Conservation (phyloP, 257 asterid species). For the Salvia rosmarinus region DNA sequence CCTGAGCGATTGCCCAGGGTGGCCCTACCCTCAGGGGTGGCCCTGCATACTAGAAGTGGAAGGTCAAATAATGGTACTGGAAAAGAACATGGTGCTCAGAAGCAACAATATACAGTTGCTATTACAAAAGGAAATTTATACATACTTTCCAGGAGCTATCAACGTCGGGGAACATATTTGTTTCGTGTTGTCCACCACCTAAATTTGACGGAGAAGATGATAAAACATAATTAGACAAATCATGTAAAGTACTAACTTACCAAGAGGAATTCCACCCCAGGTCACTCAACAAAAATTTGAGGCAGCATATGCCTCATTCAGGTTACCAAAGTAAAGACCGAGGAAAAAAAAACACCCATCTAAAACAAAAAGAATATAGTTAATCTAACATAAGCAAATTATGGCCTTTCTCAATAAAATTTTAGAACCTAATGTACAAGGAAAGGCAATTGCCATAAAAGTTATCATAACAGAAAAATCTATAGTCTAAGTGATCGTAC, state of each 20-base stretch:
- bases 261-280: neutral
- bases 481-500: neutral
- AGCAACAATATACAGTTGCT: neutral
- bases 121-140: constrained; percentile 1
- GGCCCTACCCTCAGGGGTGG: too few species aligned
- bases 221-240: neutral
- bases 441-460: neutral
- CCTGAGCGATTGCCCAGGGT: too few species aligned
- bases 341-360: neutral
- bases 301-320: neutral
- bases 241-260: neutral
- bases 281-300: neutral
- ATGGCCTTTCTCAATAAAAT: neutral
- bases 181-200: constrained; percentile 31
- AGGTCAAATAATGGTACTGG: neutral
- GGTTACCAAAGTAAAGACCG: neutral
- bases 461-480: neutral
- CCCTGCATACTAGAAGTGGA: neutral
- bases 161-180: constrained; percentile 30
- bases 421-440: neutral
- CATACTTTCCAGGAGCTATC: constrained; percentile 41
- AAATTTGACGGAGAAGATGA: constrained; percentile 7
- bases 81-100: neutral
- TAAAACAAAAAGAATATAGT: neutral
- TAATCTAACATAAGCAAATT: neutral